These are phyloP conservation scores for Aphanomyces cochlioides DNA, from an alignment of 352 stramenopile genomes.

Conservation along the genomic window DNA sequence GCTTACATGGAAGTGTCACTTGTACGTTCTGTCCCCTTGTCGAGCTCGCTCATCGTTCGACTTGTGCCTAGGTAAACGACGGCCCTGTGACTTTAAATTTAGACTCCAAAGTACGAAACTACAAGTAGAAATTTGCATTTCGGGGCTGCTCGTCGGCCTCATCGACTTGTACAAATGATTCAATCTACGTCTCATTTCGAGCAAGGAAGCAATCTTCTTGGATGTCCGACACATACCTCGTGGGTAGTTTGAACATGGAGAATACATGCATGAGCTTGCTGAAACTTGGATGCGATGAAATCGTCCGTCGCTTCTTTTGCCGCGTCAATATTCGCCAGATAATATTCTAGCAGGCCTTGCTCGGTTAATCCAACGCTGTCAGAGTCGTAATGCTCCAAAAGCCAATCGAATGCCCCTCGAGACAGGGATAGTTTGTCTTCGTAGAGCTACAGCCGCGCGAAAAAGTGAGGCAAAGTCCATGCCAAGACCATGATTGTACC, in stretches of 20 bases:
- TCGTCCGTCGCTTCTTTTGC: neutral
- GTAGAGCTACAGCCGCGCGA: conserved; percentile 14
- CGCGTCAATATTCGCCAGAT: neutral
- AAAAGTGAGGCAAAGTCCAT: neutral
- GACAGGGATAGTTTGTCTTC: conserved; percentile 1
- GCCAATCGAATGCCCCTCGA: neutral
- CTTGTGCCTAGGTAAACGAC: conserved; percentile 59
- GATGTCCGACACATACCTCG: too few relatives aligned
- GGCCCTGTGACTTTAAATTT: conserved; percentile 80
- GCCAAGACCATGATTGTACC: neutral
- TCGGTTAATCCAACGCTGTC: conserved; percentile 9
- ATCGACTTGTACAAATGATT: neutral
- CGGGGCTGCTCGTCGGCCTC: neutral
- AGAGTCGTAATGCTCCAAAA: conserved; percentile 23
- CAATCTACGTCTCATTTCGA: neutral
- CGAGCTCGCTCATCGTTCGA: neutral
- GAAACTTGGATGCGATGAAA: neutral
- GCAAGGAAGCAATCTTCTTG: neutral
- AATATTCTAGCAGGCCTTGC: conserved; percentile 4
- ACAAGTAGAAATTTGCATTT: neutral
- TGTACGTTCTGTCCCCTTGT: conserved; percentile 39
- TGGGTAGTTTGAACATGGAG: neutral
- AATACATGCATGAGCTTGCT: conserved; percentile 6
- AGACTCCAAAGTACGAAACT: conserved; percentile 62
- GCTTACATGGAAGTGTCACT: conserved; percentile 86